Percentiles rank a stretch among this genome's conserved stretches.
These are phyloP conservation scores for Zymoseptoria ardabiliae DNA, from an alignment of 2,329 filamentous ascomycete genomes.

Conservation along the genomic window DNA sequence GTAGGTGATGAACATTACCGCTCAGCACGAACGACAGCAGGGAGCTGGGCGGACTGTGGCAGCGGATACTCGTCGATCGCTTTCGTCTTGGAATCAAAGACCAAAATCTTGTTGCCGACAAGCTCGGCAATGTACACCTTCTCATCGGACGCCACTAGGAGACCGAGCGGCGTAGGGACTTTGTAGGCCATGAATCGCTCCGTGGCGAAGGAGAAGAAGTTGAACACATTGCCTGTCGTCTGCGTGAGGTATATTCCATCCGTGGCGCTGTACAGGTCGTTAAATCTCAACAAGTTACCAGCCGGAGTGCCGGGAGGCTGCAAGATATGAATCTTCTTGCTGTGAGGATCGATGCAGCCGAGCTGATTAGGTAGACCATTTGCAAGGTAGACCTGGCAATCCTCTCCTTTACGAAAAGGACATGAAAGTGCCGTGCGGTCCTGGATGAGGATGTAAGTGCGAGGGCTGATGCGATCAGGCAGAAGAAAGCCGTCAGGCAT, in stretches of 20 bases:
- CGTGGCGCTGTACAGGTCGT: slow-evolving; percentile 16
- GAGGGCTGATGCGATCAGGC: too few relatives aligned
- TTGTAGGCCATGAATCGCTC: slow-evolving; percentile 14
- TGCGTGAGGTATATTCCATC: slow-evolving; percentile 19
- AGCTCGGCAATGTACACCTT: slow-evolving; percentile 15
- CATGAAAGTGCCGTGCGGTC: slow-evolving; percentile 14
- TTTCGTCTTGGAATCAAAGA: slow-evolving; percentile 8
- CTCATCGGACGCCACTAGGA: slow-evolving; percentile 11
- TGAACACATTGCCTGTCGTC: slow-evolving; percentile 17
- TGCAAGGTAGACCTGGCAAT: slow-evolving; percentile 18
- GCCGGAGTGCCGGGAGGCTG: slow-evolving; percentile 15
- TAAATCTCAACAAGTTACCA: slow-evolving; percentile 19
- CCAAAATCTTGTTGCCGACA: slow-evolving; percentile 16
- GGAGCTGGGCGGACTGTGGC: slow-evolving; percentile 9
- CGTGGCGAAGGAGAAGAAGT: slow-evolving; percentile 12
- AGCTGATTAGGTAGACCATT: slow-evolving; percentile 23
- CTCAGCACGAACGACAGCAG: slow-evolving; percentile 15
- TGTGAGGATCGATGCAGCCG: slow-evolving; percentile 13
- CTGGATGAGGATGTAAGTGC: background rate
- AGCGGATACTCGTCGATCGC: slow-evolving; percentile 11
- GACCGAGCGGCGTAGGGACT: slow-evolving; percentile 15
- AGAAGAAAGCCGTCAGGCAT: too few relatives aligned
- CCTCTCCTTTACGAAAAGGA: slow-evolving; percentile 12
- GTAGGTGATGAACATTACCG: too few relatives aligned
- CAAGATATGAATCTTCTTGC: slow-evolving; percentile 12